Base-by-base conservation (phyloP, 345 rosid genomes). In the Pistacia vera region DNA sequence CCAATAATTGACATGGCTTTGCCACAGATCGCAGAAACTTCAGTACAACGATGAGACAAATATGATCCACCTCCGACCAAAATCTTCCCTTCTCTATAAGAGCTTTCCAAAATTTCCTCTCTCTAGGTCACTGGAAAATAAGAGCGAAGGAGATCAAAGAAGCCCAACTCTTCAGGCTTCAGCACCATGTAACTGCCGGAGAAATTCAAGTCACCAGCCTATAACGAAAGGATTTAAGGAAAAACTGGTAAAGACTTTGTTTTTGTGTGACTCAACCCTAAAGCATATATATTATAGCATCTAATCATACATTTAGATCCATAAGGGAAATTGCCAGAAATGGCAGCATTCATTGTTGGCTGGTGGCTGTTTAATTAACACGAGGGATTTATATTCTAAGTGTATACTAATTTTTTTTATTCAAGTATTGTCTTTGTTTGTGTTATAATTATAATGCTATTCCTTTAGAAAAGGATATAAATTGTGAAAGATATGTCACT, bases 61-160 rank as follows among this genome's bases (percentile, higher is more conserved):
- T 44, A 92, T 82, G 78, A 90, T 67, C 90, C 89, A 84, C 61
- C 96, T 83, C 2, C 82, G 83, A 61, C 78, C 30, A 48, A 93
- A 86, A 60, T 73, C 80, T 69, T 79, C 85, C 57, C 84, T 16
- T 54, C 75, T 22, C 2, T 66, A 22, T 72, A 73, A 5, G 90
- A 79, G 72, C 85, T 80, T 8, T 90, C 87, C 4, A 90, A 49
- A 83, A 87, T n/a, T 81, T 77, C 9, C 85, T 87, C 5, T 80
- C 49, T 75, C 76, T 8, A 90, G 65, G 76, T 88, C 73, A 1
- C 81, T 55, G 17, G 85, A 86, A 68, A 88, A 81, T 33, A 93
- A 63, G 3, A 91, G 5, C 5, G 72, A 59, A 90, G 48, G 49
- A 88, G 87, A 74, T 92, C 93, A 1, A 74, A 14, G 9, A 88